Evolutionary conservation across 2,329 filamentous ascomycete species (phyloP), one percentile per base, ranked within the genome.

Genomic region (Fusarium haematococcum): DNA sequence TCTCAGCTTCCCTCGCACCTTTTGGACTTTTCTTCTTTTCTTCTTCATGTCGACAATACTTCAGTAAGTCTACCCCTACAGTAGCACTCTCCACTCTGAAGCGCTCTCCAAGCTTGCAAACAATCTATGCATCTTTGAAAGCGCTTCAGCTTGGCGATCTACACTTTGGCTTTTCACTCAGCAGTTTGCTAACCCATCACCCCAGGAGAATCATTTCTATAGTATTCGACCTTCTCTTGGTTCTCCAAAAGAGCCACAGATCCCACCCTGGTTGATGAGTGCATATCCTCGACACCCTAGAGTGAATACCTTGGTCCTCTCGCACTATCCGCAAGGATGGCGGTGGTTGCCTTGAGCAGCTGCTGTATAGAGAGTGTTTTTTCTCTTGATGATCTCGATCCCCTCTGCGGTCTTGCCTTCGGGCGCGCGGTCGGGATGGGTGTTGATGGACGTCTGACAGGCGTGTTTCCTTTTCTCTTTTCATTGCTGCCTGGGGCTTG

Each of bases 221-320:
- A 98, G 95, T 95, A 92, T 89, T 94, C 91, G 91, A 95, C 93
- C 90, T 89, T 89, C 91, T 94, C 94, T 97, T 93, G 94, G 91
- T 93, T 96, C 91, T 91, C 91, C 90, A 95, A 90, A 93, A 89
- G 89, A 97, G 95, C 94, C 91, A 95, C 93, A 96, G 93, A 95
- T 90, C 91, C 91, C 91, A 96, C 92, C 76, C 76, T 78, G 76
- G 76, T 78, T 78, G 76, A 78, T 78, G 76, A 78, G 43, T 86
- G 81, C 80, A 94, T 90, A 92, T 94, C 94, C 93, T 94, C 94
- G 91, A 88, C 89, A 87, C 92, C 76, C 76, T 76, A 78, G 76
- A 78, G 76, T 78, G 76, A 78, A 78, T 78, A 78, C 75, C 54
- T 27, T 71, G 76, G 76, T 78, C 76, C 76, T 78, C 76, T 78